A percentile compares a stretch with the other conserved stretches of the same genome.
Conservation (phyloP, 2,329 filamentous ascomycete species). For the Sclerotinia trifoliorum region DNA sequence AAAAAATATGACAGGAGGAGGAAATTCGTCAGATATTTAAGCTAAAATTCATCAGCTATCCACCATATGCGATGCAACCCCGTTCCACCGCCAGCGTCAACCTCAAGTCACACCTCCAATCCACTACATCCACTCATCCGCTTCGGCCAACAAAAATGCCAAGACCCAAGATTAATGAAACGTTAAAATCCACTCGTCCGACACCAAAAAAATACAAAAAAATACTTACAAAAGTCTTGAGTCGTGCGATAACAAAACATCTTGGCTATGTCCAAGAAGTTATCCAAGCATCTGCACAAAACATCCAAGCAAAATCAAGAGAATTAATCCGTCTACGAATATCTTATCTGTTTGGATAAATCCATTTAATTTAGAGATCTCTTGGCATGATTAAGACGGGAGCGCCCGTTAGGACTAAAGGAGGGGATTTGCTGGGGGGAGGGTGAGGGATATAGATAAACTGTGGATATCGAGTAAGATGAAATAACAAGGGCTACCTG, state of each 20-base stretch:
- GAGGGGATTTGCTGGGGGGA: not conserved
- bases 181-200: conserved; percentile 1
- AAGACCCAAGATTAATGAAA: conserved; percentile 1
- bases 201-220: too few species aligned
- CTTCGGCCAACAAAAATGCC: not conserved
- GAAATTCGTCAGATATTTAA: not conserved
- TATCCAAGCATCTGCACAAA: too few species aligned
- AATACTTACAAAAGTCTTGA: too few species aligned
- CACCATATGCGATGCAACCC: not conserved
- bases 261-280: too few species aligned
- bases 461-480: conserved; percentile 4
- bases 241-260: too few species aligned
- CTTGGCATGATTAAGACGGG: conserved; percentile 9
- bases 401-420: not conserved
- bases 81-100: not conserved
- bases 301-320: too few species aligned
- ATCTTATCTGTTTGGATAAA: conserved; percentile 14
- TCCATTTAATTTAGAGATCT: not conserved
- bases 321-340: not conserved
- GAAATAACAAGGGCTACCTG: not conserved
- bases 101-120: not conserved
- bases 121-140: not conserved
- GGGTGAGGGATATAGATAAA: not conserved
- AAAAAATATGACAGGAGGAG: not conserved
- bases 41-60: not conserved